Conservation (phyloP, 2,329 filamentous ascomycete species). For the Xenosphaeropsis pyriputrescens region DNA sequence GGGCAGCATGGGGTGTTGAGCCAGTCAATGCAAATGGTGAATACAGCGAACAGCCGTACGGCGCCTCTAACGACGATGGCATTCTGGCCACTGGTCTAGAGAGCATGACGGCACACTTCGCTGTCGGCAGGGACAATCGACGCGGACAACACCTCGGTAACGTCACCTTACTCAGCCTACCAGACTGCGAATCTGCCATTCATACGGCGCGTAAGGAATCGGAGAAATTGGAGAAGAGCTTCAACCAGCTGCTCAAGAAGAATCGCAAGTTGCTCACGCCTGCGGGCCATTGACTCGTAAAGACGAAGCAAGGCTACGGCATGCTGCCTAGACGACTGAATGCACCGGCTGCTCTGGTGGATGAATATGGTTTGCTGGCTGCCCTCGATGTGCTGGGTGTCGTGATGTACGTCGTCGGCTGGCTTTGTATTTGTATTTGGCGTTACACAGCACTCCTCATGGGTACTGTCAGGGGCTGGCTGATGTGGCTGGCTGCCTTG, state of each 20-base stretch:
- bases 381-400: too few species aligned
- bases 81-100: slow-evolving; percentile 15
- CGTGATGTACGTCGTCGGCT: too few species aligned
- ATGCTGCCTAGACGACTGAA: too few species aligned
- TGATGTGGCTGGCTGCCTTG: too few species aligned
- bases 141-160: slow-evolving; percentile 14
- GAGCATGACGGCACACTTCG: slow-evolving; percentile 17
- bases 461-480: too few species aligned
- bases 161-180: slow-evolving; percentile 38
- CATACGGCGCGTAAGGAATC: slow-evolving; percentile 38
- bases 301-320: too few species aligned
- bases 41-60: slow-evolving; percentile 6
- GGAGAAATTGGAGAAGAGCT: slow-evolving; percentile 44
- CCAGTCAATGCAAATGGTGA: slow-evolving; percentile 6
- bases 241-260: slow-evolving; percentile 43
- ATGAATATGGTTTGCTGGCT: too few species aligned
- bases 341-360: too few species aligned
- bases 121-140: slow-evolving; percentile 13
- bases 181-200: slow-evolving; percentile 44
- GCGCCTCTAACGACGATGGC: slow-evolving; percentile 9
- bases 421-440: too few species aligned
- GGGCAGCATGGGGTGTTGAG: slow-evolving; percentile 12
- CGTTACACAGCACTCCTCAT: too few species aligned
- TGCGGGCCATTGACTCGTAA: slow-evolving; percentile 13
- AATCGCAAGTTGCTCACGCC: slow-evolving; percentile 38